These are phyloP conservation scores for Talaromyces sp. DNA, from an alignment of 2,329 filamentous ascomycete species.

Conservation along the genomic window DNA sequence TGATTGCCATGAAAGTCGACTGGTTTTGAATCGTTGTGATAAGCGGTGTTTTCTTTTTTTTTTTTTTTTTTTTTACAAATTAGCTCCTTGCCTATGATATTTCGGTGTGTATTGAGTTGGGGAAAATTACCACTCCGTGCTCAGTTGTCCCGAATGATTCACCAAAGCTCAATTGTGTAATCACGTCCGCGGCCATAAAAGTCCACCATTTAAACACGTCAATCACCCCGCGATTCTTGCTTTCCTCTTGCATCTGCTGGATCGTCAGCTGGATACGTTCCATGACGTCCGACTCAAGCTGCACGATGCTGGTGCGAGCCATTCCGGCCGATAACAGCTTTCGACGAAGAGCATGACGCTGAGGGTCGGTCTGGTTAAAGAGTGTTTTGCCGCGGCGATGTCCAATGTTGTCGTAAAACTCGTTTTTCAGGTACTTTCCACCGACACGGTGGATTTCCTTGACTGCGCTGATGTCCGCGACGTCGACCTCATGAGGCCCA, in stretches of 20 bases:
- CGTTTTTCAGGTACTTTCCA: conserved; percentile 26
- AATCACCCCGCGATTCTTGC: conserved; percentile 26
- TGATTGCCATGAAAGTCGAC: conserved; percentile 2
- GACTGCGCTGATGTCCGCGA: conserved; percentile 32
- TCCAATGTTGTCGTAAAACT: conserved; percentile 24
- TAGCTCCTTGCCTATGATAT: background rate
- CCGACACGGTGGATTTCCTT: conserved; percentile 31
- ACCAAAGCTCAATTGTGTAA: conserved; percentile 51
- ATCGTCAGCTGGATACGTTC: conserved; percentile 38
- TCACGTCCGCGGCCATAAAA: conserved; percentile 51
- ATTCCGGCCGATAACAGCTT: conserved; percentile 35
- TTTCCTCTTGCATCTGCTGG: conserved; percentile 41
- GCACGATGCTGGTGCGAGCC: conserved; percentile 16
- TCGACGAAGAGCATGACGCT: conserved; percentile 36
- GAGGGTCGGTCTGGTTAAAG: conserved; percentile 38
- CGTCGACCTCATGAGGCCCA: conserved; percentile 21
- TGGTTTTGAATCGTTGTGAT: conserved; percentile 27
- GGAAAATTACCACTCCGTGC: conserved; percentile 38
- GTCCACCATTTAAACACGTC: conserved; percentile 52
- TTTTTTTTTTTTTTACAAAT: conserved; percentile 25
- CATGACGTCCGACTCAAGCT: conserved; percentile 37
- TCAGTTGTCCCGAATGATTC: conserved; percentile 52
- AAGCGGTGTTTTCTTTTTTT: conserved; percentile 37
- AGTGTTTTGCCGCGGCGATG: conserved; percentile 22
- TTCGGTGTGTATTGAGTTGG: background rate